Evolutionary conservation across 1,284 basidiomycete species (phyloP).

Genomic region (Microbotryum intermedium): DNA sequence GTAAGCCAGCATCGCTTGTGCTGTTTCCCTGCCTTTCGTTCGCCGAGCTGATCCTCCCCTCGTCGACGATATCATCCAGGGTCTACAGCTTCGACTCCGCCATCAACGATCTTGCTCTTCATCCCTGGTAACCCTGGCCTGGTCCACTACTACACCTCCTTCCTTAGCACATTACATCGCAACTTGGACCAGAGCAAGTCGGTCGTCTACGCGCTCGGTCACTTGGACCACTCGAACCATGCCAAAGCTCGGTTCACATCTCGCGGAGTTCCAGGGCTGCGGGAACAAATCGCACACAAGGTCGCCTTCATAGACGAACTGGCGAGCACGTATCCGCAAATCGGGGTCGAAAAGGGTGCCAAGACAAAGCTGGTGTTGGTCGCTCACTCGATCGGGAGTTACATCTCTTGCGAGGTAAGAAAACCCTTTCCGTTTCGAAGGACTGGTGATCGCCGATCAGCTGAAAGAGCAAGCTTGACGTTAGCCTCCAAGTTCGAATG

Average conservation of each 20-base stretch:
- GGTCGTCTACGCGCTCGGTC: slow-evolving; percentile 17
- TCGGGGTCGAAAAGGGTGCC: neutral
- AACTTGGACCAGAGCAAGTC: slow-evolving; percentile 2
- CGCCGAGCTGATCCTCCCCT: neutral
- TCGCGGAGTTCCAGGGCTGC: slow-evolving; percentile 5
- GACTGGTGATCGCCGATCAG: too few relatives aligned
- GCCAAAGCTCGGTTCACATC: neutral
- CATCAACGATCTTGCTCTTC: slow-evolving; percentile 12
- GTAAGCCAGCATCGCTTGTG: neutral
- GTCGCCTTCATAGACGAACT: slow-evolving; percentile 22
- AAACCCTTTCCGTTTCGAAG: too few relatives aligned
- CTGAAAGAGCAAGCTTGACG: too few relatives aligned
- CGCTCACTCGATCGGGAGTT: slow-evolving; percentile 27
- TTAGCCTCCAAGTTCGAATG: too few relatives aligned
- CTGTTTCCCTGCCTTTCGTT: neutral
- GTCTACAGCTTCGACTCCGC: neutral
- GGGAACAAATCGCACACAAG: slow-evolving; percentile 29
- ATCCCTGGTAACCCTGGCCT: slow-evolving; percentile 28
- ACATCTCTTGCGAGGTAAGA: slow-evolving; percentile 21
- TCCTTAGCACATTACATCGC: slow-evolving; percentile 4
- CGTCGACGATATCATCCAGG: neutral
- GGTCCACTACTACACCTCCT: slow-evolving; percentile 15
- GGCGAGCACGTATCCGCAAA: neutral
- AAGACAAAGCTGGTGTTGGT: slow-evolving; percentile 17
- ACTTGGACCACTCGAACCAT: slow-evolving; percentile 18